Percentiles rank a stretch among this genome's conserved stretches.
These are phyloP conservation scores for Boechera stricta DNA, from an alignment of 345 rosid genomes.

Conservation along the genomic window DNA sequence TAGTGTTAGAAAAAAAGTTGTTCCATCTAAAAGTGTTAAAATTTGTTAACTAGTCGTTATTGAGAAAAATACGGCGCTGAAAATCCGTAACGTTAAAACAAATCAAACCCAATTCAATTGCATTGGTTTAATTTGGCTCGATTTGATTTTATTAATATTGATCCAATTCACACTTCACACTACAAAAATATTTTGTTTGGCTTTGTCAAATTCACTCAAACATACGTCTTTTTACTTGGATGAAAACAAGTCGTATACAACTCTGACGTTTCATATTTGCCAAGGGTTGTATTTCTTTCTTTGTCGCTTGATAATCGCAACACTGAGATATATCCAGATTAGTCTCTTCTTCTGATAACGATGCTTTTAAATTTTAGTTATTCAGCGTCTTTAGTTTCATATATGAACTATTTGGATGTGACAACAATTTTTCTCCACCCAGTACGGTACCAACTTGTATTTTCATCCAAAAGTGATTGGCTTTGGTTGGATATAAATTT, in stretches of 20 bases:
- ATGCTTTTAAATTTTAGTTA: background rate
- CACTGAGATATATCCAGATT: background rate
- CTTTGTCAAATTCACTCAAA: constrained; percentile 1
- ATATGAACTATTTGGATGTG: background rate
- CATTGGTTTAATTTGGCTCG: too few species aligned
- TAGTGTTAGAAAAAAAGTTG: too few species aligned
- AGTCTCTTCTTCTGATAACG: constrained; percentile 5
- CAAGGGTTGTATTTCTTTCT: constrained; percentile 14
- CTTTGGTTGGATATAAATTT: background rate
- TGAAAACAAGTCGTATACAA: constrained; percentile 33
- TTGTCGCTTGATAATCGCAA: constrained; percentile 20
- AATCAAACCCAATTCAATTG: background rate
- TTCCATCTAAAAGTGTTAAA: too few species aligned
- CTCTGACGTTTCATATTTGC: constrained; percentile 21
- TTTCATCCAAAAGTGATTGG: background rate
- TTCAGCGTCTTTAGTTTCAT: background rate
- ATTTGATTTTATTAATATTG: too few species aligned
- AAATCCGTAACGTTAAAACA: background rate
- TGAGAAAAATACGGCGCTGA: background rate
- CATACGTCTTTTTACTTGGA: background rate
- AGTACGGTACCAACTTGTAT: background rate
- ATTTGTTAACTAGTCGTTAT: background rate
- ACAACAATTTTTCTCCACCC: constrained; percentile 9
- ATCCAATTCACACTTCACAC: too few species aligned
- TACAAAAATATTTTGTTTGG: background rate